Percentiles rank a stretch among this genome's conserved stretches.
Evolutionary conservation across 345 rosid species (phyloP).

Genomic region (Cardamine chenopodiifolia): DNA sequence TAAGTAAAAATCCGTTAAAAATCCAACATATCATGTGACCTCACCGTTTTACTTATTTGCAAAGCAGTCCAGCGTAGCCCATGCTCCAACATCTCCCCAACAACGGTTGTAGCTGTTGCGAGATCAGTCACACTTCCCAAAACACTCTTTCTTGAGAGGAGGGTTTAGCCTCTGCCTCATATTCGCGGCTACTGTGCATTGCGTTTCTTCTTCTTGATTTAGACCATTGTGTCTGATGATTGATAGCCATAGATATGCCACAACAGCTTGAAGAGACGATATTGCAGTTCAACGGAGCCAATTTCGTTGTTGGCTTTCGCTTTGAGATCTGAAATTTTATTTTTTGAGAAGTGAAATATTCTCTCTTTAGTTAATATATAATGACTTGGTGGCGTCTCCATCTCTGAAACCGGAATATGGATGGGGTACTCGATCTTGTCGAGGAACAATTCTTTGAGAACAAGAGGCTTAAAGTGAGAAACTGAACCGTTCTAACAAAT

Average conservation of each 20-base stretch:
- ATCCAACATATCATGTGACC: too few relatives aligned
- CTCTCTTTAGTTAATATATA: constrained; percentile 30
- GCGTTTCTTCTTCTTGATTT: constrained; percentile 18
- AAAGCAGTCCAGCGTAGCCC: constrained; percentile 38
- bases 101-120: constrained; percentile 19
- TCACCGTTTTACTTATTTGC: constrained; percentile 27
- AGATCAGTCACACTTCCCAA: constrained; percentile 26
- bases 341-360: constrained; percentile 43
- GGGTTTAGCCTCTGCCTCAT: constrained; percentile 39
- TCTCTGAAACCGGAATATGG: constrained; percentile 37
- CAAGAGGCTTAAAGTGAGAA: constrained; percentile 7
- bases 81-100: constrained; percentile 27
- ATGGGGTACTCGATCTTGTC: constrained; percentile 17
- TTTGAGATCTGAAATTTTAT: constrained; percentile 39
- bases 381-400: neutral
- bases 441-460: constrained; percentile 40
- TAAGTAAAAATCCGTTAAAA: too few relatives aligned
- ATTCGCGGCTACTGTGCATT: constrained; percentile 34
- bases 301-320: constrained; percentile 43
- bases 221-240: constrained; percentile 5
- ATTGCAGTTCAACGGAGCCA: neutral
- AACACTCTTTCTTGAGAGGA: constrained; percentile 26
- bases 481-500: constrained; percentile 21
- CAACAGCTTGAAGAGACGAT: constrained; percentile 45
- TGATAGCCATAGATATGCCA: constrained; percentile 40